A percentile compares a stretch with the other conserved stretches of the same genome.
Conservation (phyloP, 1,284 basidiomycete species). For the Trametes sp. region DNA sequence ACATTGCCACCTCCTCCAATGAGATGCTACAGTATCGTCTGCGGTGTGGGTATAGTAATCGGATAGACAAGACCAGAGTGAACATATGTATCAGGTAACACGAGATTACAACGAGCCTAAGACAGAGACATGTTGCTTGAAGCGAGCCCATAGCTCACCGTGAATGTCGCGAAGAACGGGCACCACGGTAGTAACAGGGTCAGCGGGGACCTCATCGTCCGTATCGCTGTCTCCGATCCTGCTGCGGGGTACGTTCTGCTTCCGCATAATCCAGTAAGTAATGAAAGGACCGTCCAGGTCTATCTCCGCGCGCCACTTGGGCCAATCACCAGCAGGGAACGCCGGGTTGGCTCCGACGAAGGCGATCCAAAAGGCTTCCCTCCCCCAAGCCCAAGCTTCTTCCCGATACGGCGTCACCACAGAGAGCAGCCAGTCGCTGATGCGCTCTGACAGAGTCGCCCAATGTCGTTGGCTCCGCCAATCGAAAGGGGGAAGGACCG, state of each 20-base stretch:
- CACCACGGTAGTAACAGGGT: neutral
- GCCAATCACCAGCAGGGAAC: neutral
- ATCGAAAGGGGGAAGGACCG: neutral
- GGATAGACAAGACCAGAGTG: too few relatives aligned
- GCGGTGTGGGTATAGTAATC: too few relatives aligned
- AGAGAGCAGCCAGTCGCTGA: neutral
- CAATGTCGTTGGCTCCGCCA: neutral
- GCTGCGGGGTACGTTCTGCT: neutral
- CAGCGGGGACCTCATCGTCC: neutral
- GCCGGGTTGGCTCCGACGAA: neutral
- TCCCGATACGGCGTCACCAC: neutral
- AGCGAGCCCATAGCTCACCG: neutral
- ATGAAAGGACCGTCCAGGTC: neutral
- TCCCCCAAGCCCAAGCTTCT: neutral
- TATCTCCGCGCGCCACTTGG: neutral
- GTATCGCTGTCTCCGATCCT: neutral
- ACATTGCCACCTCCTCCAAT: too few relatives aligned
- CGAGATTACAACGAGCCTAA: neutral
- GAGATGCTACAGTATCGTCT: too few relatives aligned
- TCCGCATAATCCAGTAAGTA: neutral
- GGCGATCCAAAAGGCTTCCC: neutral
- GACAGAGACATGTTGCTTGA: neutral
- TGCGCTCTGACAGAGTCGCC: neutral
- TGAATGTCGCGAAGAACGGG: neutral
- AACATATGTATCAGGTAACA: too few relatives aligned